Percentiles rank a stretch among this genome's conserved stretches.
phyloP scores from a whole-genome alignment of 139 green algal genomes.

The Chlorella ohadii region DNA sequence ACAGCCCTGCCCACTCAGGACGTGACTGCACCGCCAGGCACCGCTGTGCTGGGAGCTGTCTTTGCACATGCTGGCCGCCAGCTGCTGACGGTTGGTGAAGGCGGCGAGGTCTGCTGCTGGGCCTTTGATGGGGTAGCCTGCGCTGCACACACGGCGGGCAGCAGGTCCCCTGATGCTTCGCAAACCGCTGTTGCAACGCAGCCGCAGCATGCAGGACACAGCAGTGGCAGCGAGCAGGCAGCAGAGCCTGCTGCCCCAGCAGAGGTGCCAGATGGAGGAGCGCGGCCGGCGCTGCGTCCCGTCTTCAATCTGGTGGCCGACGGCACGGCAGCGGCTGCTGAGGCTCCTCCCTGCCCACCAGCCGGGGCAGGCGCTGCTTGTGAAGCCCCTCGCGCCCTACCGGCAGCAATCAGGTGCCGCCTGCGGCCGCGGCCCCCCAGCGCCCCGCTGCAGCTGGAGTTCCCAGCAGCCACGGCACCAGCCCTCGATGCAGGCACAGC shows the following conservation, averaged over 20 bases:
- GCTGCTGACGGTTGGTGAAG: background rate
- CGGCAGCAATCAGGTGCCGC: background rate
- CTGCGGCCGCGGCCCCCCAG: constrained; percentile 6
- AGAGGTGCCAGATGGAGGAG: background rate
- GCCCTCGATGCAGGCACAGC: background rate
- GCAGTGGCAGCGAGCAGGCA: background rate
- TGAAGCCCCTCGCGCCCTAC: background rate
- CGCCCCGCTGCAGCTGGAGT: background rate
- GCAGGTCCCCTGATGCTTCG: background rate
- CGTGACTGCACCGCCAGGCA: background rate
- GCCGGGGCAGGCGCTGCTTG: no score
- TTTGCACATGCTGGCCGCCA: background rate
- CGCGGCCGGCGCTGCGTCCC: background rate
- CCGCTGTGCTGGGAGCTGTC: background rate
- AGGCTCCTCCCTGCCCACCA: background rate
- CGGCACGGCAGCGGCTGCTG: background rate
- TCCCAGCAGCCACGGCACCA: background rate
- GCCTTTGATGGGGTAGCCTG: background rate
- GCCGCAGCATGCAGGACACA: background rate
- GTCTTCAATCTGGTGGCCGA: background rate
- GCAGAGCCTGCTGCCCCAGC: background rate
- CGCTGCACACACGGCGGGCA: background rate
- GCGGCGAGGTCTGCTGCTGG: constrained; percentile 22
- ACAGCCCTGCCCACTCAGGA: constrained; percentile 14
- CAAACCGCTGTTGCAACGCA: background rate